These are phyloP conservation scores for Termitomyces eurrhizus DNA, from an alignment of 768 basidiomycete species.

Conservation along the genomic window DNA sequence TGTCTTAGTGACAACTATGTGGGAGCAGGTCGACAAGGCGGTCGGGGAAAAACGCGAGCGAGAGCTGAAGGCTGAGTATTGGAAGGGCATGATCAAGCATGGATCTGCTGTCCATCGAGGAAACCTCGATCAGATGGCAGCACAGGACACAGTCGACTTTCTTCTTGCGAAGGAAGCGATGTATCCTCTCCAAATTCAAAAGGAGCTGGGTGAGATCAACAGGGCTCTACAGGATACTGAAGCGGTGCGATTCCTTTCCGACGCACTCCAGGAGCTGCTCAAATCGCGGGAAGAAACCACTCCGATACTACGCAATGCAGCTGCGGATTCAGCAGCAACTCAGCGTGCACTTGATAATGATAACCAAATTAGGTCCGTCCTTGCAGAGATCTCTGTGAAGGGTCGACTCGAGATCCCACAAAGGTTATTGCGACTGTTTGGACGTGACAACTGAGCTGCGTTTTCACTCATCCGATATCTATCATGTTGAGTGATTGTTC, in stretches of 20 bases:
- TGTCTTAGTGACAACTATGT: slow-evolving; percentile 16
- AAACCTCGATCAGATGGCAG: slow-evolving; percentile 7
- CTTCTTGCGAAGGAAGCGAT: slow-evolving; percentile 15
- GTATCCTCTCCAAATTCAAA: slow-evolving; percentile 11
- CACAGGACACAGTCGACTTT: slow-evolving; percentile 14
- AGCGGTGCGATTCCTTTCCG: slow-evolving; percentile 7
- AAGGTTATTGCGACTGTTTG: slow-evolving; percentile 4
- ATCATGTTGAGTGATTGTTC: too few relatives aligned
- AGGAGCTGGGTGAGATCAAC: slow-evolving; percentile 11
- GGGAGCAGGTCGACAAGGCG: slow-evolving; percentile 3
- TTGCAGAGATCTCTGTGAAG: slow-evolving; percentile 2
- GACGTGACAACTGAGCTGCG: not conserved
- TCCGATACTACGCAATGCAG: slow-evolving; percentile 1
- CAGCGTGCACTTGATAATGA: slow-evolving; percentile 7
- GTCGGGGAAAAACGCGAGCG: slow-evolving; percentile 9
- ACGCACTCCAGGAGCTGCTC: slow-evolving; percentile 5
- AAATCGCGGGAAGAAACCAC: slow-evolving; percentile 7
- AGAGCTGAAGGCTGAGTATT: slow-evolving; percentile 6
- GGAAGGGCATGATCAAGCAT: slow-evolving; percentile 11
- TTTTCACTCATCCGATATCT: not conserved
- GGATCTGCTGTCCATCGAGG: slow-evolving; percentile 10
- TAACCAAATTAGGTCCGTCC: slow-evolving; percentile 3
- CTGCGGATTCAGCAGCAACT: not conserved
- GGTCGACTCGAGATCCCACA: slow-evolving; percentile 8
- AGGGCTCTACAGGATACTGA: slow-evolving; percentile 7